Conservation (phyloP, 2,329 filamentous ascomycete genomes). For the Stylonectria norvegica region DNA sequence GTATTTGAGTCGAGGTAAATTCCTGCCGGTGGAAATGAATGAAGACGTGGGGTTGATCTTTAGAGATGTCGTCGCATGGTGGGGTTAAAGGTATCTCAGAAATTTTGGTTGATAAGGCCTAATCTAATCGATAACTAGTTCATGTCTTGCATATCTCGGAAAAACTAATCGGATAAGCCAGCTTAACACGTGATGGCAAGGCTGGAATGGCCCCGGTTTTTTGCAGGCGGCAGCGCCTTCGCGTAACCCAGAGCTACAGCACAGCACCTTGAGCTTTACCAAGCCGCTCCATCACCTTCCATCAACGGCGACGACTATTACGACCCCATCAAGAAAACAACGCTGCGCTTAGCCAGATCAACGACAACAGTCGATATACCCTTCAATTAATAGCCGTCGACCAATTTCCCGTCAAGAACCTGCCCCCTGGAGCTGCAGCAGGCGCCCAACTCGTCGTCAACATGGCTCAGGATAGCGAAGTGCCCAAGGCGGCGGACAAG, state of each 20-base stretch:
- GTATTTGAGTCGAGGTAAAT: not conserved
- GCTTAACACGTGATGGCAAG: conserved; percentile 31
- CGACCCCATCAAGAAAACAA: conserved; percentile 19
- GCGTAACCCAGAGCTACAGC: conserved; percentile 42
- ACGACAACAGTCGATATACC: conserved; percentile 8
- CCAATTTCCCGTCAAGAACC: conserved; percentile 9
- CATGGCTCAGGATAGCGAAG: conserved; percentile 94
- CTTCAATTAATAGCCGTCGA: conserved; percentile 1
- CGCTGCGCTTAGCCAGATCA: conserved; percentile 9
- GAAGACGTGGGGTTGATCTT: conserved; percentile 21
- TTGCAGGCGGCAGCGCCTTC: conserved; percentile 44
- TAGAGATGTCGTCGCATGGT: conserved; percentile 19
- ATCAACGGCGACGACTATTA: conserved; percentile 29
- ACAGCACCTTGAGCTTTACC: conserved; percentile 34
- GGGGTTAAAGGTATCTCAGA: conserved; percentile 28
- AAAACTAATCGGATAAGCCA: conserved; percentile 11
- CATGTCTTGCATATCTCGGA: conserved; percentile 14
- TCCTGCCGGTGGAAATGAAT: conserved; percentile 1
- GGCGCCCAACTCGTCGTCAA: conserved; percentile 37
- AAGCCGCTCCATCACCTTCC: conserved; percentile 38
- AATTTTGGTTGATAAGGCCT: conserved; percentile 31
- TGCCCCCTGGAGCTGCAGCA: conserved; percentile 23
- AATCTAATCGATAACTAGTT: conserved; percentile 32
- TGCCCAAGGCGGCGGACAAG: conserved; percentile 82
- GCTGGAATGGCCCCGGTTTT: conserved; percentile 25